Base-by-base conservation (phyloP, 2,329 filamentous ascomycete genomes). In the Alternaria brassicicola region DNA sequence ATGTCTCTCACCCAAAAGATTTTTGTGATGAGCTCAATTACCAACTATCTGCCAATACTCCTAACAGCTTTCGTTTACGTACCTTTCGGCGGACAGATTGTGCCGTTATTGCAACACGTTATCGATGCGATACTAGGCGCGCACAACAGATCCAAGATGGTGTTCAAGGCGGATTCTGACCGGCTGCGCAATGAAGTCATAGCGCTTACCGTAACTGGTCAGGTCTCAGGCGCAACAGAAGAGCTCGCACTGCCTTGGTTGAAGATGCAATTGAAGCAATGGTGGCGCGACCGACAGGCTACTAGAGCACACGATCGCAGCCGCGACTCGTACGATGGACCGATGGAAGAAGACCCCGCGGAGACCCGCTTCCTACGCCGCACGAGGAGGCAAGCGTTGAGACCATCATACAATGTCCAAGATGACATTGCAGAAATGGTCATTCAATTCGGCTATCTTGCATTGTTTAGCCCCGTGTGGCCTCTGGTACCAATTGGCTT, bases 401-500 rank as follows among this genome's bases (percentile, higher is more conserved):
- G 73, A 4, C 62, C 69, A 13, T 49, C 57, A 17, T 76, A 76
- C 57, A 71, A 76, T n/a, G 74, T 76, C 1, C 72, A 75, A 23
- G 74, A 76, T 17, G 73, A 76, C 41, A 66, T 74, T 36, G 66
- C 66, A 0, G 73, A 76, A 51, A 75, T 76, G 72, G 74, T 76
- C 7, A 69, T 76, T 15, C 74, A 76, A 46, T 75, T 74, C 43
- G 73, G 74, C 2, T 76, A 76, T 41, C 66, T 76, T 7, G 69
- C 74, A 1, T 61, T 76, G 4, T 76, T 76, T 57, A 72, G 68
- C 30, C 70, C 73, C 0, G 73, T 76, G 1, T 76, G 73, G 74
- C 74, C 74, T 3, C 65, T 76, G 5, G 66, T 75, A 9, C 66
- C 69, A 3, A 74, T 76, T 31, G 73, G 72, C 5, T 76, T 76